Evolutionary conservation across 495 filamentous ascomycete species (phyloP), one percentile per base, ranked within the genome.

Genomic region (Penicillium turbatum): DNA sequence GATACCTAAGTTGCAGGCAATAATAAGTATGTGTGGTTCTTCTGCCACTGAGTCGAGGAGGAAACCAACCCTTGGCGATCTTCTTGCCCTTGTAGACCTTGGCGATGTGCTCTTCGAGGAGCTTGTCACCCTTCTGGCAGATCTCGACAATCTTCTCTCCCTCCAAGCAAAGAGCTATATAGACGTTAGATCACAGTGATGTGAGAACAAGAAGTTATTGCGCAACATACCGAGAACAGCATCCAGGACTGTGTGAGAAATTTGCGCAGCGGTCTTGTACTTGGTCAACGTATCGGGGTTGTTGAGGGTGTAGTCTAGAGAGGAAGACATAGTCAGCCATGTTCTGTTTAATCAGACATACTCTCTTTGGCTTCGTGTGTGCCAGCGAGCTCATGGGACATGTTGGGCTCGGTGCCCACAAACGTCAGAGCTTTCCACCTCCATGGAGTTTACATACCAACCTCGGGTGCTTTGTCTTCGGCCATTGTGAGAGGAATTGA

Each of bases 1-100:
- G 70, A 95, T 86, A 73, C 92, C 88, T 55, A 10, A 21, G 5
- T 60, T 47, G n/a, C 47, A 37, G 43, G 50, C 56, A 30, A 47
- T 32, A 21, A 53, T 67, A 53, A 69, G 60, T 53, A 45, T 24
- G 24, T 16, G 11, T 51, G 30, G 27, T 34, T 51, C 13, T 35
- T 35, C 19, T 13, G 34, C 27, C 32, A 38, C 38, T 36, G 11
- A 38, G 24, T 9, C 29, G 30, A 17, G 31, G 43, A 40, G 29
- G 40, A n/a, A 38, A 69, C 65, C 37, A 63, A 91, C 89, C 92
- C 79, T 98, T 98, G 60, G 73, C 58, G 57, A 97, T 87, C 77
- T 95, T 97, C 79, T 97, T 98, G 73, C 90, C 92, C 72, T 96
- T 92, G 81, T 93, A 97, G 60, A 98, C 92, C 77, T 97, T 98